Base-by-base conservation (phyloP, 768 basidiomycete species). In the Macrolepiota albuminosa region DNA sequence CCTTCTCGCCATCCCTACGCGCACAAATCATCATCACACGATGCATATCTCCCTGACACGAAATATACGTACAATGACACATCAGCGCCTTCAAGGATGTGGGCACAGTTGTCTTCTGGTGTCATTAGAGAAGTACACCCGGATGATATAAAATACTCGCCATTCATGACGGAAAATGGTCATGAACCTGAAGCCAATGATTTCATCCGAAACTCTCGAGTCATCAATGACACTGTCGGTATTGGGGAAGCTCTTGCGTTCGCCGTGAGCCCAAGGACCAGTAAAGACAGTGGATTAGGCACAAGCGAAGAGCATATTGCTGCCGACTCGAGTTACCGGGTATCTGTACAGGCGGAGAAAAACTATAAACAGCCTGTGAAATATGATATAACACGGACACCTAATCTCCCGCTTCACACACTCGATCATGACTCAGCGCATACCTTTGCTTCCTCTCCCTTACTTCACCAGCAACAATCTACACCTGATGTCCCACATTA, bases 171-270 rank as follows among this genome's bases (percentile, higher is more conserved):
- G 14, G 72, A 72, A 50, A 56, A 68, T 33, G 58, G 42, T 11
- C 53, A 59, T 18, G 60, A 54, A 6, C 14, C 47, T 11, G 63
- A 54, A 47, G 21, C 6, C 39, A 45, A 54, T 33, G 47, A 31
- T 42, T 59, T 57, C 4, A 56, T 61, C 46, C 66, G 73, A n/a
- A 67, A 68, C 16, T 71, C 72, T 18, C 70, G 64, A 58, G 66
- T 61, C 33, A 79, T 79, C 48, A 72, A 80, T 61, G 80, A 83
- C 70, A 78, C 72, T 29, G 81, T 84, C 43, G 85, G 83, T 11
- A 79, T 89, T 8, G 87, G 82, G 9, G 87, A 89, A 61, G 83
- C 84, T 18, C 75, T 91, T 39, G 80, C 79, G 2, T 80, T 81
- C 64, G 73, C 80, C 59, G 73, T 73, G 34, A 56, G 58, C 10